These are phyloP conservation scores for Acer negundo DNA, from an alignment of 345 rosid species.

Conservation along the genomic window DNA sequence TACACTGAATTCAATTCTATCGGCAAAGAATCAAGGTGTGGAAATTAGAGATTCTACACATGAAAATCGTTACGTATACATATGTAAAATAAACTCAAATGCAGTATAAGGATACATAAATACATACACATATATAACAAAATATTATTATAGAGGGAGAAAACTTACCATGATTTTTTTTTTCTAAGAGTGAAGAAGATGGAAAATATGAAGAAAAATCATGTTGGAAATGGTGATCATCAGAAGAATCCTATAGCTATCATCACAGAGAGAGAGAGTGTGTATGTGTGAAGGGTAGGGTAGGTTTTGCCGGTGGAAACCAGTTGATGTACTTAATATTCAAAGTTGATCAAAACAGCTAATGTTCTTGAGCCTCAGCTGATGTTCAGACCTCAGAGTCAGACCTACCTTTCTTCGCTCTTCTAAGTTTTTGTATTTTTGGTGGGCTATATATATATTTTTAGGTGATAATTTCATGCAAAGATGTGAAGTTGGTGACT, in stretches of 20 bases:
- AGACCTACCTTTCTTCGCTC: slow-evolving; percentile 23
- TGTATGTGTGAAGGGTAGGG: too few relatives aligned
- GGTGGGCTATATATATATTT: not conserved
- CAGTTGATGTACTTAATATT: not conserved
- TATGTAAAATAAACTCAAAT: not conserved
- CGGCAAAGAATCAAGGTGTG: not conserved
- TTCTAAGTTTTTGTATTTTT: too few relatives aligned
- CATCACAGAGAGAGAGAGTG: not conserved
- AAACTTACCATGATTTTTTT: slow-evolving; percentile 21
- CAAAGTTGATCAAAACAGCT: slow-evolving; percentile 1
- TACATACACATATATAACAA: too few relatives aligned
- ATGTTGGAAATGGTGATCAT: not conserved
- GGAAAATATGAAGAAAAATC: not conserved
- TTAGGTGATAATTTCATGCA: too few relatives aligned
- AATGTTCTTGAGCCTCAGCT: slow-evolving; percentile 18
- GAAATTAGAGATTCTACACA: not conserved
- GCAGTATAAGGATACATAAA: not conserved
- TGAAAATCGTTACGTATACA: not conserved
- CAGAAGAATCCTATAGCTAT: not conserved
- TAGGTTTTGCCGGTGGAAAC: not conserved
- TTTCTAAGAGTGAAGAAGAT: not conserved
- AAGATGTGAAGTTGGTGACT: not conserved
- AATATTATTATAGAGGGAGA: too few relatives aligned
- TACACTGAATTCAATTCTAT: not conserved
- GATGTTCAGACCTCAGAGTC: slow-evolving; percentile 21